A percentile compares a stretch with the other conserved stretches of the same genome.
These are phyloP conservation scores for Zancudomyces culisetae DNA, from an alignment of 371 early-diverging fungal genomes.

Conservation along the genomic window DNA sequence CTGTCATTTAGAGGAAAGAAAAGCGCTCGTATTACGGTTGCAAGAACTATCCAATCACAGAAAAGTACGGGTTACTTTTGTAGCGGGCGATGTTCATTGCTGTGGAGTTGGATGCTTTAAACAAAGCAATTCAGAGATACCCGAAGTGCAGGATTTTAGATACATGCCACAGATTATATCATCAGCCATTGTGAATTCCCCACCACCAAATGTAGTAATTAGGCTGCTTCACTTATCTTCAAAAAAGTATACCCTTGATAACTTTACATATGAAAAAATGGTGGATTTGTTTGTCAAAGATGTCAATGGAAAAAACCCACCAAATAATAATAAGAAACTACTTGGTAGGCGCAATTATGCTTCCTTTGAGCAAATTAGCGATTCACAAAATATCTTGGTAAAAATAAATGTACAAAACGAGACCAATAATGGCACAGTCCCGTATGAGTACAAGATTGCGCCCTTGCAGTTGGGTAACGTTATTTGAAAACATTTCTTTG, in stretches of 20 bases:
- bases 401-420: background rate
- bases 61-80: slow-evolving; percentile 52
- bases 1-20: slow-evolving; percentile 46
- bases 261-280: slow-evolving; percentile 18
- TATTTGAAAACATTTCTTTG: background rate
- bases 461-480: background rate
- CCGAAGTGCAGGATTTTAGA: slow-evolving; percentile 34
- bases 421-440: background rate
- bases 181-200: slow-evolving; percentile 49
- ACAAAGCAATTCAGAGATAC: slow-evolving; percentile 15
- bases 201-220: slow-evolving; percentile 20
- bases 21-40: slow-evolving; percentile 37
- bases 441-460: background rate
- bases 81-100: slow-evolving; percentile 74
- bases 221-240: slow-evolving; percentile 15
- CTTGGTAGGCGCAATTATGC: slow-evolving; percentile 9
- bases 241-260: slow-evolving; percentile 15
- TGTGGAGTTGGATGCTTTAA: slow-evolving; percentile 47
- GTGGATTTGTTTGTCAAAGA: slow-evolving; percentile 18
- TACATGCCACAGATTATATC: slow-evolving; percentile 57
- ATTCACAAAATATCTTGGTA: background rate
- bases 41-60: slow-evolving; percentile 39
- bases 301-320: slow-evolving; percentile 19
- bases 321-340: slow-evolving; percentile 18
- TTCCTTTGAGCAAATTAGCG: background rate